Percentiles rank a stretch among this genome's conserved stretches.
phyloP scores from a whole-genome alignment of 2,329 filamentous ascomycete genomes.

The Penicillium sp. region DNA sequence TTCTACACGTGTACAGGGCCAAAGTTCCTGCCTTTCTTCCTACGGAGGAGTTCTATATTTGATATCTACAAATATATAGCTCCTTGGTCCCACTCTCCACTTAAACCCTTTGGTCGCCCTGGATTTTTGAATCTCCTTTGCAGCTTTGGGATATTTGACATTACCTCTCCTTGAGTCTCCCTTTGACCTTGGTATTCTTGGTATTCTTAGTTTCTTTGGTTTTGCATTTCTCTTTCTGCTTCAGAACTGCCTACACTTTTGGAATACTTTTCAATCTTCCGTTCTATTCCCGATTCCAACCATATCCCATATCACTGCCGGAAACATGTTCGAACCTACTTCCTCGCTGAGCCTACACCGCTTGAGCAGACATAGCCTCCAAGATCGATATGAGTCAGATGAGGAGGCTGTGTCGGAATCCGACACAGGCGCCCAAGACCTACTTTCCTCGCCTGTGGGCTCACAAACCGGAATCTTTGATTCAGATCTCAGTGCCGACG shows the following conservation, averaged over 20 bases:
- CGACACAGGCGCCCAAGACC: conserved; percentile 32
- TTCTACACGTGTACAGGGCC: conserved; percentile 24
- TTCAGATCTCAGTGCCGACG: conserved; percentile 33
- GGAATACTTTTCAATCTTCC: neutral
- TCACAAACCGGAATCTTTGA: conserved; percentile 26
- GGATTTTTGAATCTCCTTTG: conserved; percentile 3
- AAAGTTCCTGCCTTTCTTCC: conserved; percentile 8
- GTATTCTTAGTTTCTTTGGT: neutral
- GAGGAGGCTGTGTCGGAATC: conserved; percentile 41
- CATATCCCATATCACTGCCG: neutral
- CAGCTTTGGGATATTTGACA: conserved; percentile 4
- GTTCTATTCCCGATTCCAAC: neutral
- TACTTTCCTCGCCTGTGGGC: conserved; percentile 31
- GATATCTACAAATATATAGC: neutral
- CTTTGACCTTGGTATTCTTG: neutral
- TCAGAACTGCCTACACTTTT: neutral
- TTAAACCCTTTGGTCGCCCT: conserved; percentile 1
- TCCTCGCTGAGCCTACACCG: conserved; percentile 29
- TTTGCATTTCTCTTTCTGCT: neutral
- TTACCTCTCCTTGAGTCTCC: neutral
- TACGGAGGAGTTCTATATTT: neutral
- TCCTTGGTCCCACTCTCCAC: conserved; percentile 1
- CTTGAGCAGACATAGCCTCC: conserved; percentile 31
- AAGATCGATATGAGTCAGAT: conserved; percentile 38
- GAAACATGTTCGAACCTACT: conserved; percentile 30